Evolutionary conservation across 2,329 filamentous ascomycete genomes (phyloP).

Genomic region (Simplicillium sp.): DNA sequence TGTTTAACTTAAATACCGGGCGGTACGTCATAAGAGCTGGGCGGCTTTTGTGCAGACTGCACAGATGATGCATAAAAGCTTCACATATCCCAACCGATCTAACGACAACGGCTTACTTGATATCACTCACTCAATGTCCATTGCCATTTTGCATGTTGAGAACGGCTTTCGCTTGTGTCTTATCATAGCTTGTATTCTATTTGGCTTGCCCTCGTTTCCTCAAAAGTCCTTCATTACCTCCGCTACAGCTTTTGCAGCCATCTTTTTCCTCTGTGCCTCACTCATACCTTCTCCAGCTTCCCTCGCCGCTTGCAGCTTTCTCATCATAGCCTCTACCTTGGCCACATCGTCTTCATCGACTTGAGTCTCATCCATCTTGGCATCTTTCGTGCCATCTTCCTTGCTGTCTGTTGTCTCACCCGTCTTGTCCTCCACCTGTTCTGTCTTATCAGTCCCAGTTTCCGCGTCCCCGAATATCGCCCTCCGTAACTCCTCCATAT

Average conservation of each 20-base stretch:
- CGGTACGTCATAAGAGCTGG: too few species aligned
- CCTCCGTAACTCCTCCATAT: conserved; percentile 41
- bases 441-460: conserved; percentile 1
- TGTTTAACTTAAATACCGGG: too few species aligned
- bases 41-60: too few species aligned
- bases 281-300: conserved; percentile 51
- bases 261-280: conserved; percentile 48
- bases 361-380: background rate
- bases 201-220: conserved; percentile 4
- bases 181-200: background rate
- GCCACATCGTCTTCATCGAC: conserved; percentile 41
- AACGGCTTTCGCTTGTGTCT: too few species aligned
- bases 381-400: conserved; percentile 21
- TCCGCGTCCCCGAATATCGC: conserved; percentile 38
- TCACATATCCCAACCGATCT: too few species aligned
- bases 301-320: conserved; percentile 50
- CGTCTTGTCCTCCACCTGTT: too few species aligned
- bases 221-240: conserved; percentile 55
- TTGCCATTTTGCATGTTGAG: too few species aligned
- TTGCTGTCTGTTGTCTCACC: background rate
- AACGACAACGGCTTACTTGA: too few species aligned
- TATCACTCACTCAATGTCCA: too few species aligned
- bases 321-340: conserved; percentile 55
- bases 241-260: conserved; percentile 51
- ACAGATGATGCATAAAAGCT: too few species aligned